Evolutionary conservation across 257 asterid species (phyloP).

Genomic region (Nicotiana sylvestris): DNA sequence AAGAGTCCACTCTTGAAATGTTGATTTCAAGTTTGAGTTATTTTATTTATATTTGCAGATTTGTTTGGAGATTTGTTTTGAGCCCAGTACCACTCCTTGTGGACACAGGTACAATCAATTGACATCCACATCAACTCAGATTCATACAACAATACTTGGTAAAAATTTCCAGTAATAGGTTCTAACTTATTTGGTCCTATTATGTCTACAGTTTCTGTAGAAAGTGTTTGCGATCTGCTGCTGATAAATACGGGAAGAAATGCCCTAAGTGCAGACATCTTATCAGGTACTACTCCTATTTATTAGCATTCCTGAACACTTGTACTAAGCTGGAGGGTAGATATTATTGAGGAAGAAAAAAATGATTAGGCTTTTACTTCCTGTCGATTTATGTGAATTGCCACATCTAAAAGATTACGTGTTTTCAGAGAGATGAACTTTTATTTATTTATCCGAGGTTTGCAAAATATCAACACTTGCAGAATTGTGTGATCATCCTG

Average conservation of each 20-base stretch:
- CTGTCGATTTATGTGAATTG: too few relatives aligned
- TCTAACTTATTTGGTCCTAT: neutral
- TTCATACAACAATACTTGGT: too few relatives aligned
- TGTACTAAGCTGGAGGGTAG: too few relatives aligned
- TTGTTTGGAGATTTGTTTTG: constrained; percentile 83
- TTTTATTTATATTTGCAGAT: constrained; percentile 40
- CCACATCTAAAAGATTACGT: too few relatives aligned
- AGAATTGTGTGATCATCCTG: neutral
- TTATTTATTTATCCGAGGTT: too few relatives aligned
- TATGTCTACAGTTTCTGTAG: constrained; percentile 59
- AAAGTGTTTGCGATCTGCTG: constrained; percentile 72
- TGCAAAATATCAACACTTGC: too few relatives aligned
- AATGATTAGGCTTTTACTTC: too few relatives aligned
- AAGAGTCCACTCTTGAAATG: neutral
- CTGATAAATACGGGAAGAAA: constrained; percentile 81
- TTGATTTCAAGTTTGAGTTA: neutral
- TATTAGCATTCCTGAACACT: too few relatives aligned
- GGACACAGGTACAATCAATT: constrained; percentile 68
- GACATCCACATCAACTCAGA: too few relatives aligned
- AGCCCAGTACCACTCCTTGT: constrained; percentile 90
- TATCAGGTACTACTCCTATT: constrained; percentile 42
- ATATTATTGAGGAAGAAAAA: too few relatives aligned
- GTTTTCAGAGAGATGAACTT: too few relatives aligned
- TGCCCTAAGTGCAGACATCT: constrained; percentile 94
- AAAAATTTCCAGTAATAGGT: too few relatives aligned